Evolutionary conservation across 2,329 filamentous ascomycete species (phyloP), one percentile per base, ranked within the genome.

Genomic region (Cladophialophora chaetospira): DNA sequence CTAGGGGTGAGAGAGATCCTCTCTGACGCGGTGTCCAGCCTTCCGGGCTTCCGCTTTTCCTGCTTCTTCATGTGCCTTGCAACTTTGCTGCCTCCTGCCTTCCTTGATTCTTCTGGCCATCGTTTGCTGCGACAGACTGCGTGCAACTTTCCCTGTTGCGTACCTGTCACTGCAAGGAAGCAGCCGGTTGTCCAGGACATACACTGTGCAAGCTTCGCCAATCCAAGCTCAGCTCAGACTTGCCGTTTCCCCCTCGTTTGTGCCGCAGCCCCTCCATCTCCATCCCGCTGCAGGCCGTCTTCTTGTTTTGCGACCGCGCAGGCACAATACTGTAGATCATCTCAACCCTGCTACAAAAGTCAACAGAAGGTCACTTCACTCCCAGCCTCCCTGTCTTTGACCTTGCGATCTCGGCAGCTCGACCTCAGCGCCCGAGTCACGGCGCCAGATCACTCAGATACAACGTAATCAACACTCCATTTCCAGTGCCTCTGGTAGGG

Each of bases 391-490:
- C 48, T 10, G 23, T 23, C 48, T 15, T 43, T 31, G n/a, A 43
- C 25, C 17, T 19, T 42, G 48, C 48, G 26, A 35, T 51, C 23
- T 28, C 25, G 33, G 35, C 48, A 51, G 48, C 35, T 42, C 31
- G 17, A 23, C 8, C 35, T 21, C 21, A n/a, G 13, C 21, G 21
- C 9, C 25, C 36, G 28, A 21, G 19, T 23, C 36, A 42, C 36
- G 35, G 15, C 23, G 48, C 36, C 35, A 36, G 25, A 38, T 51
- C 48, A 40, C 48, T 51, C 48, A 51, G 35, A 15, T 26, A 15
- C 48, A 42, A 51, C 35, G 25, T 51, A 51, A 50, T 51, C 48
- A 51, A 23, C 35, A 25, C n/a, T 23, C 36, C 48, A 5, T 25
- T 42, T 43, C 15, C 36, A 51, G 48, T 42, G 26, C 9, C 13